Evolutionary conservation across 169 alveolate species (phyloP).

Genomic region (Theileria parva): DNA sequence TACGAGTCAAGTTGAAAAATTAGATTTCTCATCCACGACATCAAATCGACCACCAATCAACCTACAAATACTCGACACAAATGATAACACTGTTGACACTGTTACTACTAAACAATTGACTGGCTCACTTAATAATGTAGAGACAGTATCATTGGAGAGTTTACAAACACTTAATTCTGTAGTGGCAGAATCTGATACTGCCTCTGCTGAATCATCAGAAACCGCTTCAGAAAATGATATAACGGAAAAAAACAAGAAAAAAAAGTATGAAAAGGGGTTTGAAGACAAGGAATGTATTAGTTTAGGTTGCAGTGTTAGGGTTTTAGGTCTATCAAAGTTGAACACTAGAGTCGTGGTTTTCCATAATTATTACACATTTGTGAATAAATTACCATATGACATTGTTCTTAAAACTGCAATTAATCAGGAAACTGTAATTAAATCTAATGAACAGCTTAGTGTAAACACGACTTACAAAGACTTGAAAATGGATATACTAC

Average conservation of each 20-base stretch:
- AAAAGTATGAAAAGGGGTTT: background rate
- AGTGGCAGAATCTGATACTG: background rate
- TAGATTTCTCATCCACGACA: constrained; percentile 57
- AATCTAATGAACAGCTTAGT: constrained; percentile 16
- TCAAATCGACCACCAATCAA: constrained; percentile 62
- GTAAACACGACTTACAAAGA: constrained; percentile 4
- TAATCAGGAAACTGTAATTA: background rate
- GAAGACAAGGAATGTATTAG: constrained; percentile 5
- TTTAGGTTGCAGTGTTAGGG: constrained; percentile 77
- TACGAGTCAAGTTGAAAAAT: constrained; percentile 29
- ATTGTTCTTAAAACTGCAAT: constrained; percentile 48
- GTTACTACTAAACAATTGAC: background rate
- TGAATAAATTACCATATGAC: constrained; percentile 76
- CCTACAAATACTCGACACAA: background rate
- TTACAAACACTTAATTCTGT: background rate
- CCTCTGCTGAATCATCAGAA: background rate
- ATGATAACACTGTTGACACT: too few species aligned
- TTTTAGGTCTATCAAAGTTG: constrained; percentile 76
- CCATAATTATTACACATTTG: constrained; percentile 76
- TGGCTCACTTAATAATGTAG: background rate
- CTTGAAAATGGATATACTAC: constrained; percentile 11
- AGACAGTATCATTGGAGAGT: background rate
- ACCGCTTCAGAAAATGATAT: constrained; percentile 8
- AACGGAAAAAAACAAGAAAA: background rate
- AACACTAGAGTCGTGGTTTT: constrained; percentile 77